Percentiles rank a stretch among this genome's conserved stretches.
These are phyloP conservation scores for Ligustrum vulgare DNA, from an alignment of 257 asterid species.

Conservation along the genomic window DNA sequence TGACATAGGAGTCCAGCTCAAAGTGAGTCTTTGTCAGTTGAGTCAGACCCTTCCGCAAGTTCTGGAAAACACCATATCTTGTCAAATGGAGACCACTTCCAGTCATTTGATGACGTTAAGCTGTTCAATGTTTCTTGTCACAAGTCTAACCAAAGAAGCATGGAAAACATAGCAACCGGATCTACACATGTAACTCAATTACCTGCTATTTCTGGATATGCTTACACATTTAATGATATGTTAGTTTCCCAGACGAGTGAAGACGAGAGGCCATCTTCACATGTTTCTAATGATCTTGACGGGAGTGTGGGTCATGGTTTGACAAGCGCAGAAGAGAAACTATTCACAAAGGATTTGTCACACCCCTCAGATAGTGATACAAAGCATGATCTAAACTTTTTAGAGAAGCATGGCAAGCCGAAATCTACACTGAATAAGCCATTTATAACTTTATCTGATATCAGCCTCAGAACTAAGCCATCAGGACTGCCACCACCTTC, in stretches of 20 bases:
- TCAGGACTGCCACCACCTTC: slow-evolving; percentile 89
- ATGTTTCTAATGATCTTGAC: slow-evolving; percentile 34
- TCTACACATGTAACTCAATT: slow-evolving; percentile 35
- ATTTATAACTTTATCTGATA: slow-evolving; percentile 64
- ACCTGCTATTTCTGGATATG: slow-evolving; percentile 49
- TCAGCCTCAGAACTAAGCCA: slow-evolving; percentile 82
- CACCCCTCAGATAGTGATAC: slow-evolving; percentile 30
- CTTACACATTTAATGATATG: slow-evolving; percentile 36
- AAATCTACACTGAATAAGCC: slow-evolving; percentile 44
- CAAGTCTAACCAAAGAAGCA: slow-evolving; percentile 40
- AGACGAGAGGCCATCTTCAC: slow-evolving; percentile 31
- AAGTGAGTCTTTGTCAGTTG: slow-evolving; percentile 62
- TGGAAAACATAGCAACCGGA: slow-evolving; percentile 38
- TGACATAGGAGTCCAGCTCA: slow-evolving; percentile 69
- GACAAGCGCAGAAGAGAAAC: slow-evolving; percentile 35
- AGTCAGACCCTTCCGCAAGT: slow-evolving; percentile 67
- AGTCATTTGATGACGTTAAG: slow-evolving; percentile 29
- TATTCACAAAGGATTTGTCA: slow-evolving; percentile 25
- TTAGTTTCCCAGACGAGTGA: slow-evolving; percentile 41
- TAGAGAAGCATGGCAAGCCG: slow-evolving; percentile 29
- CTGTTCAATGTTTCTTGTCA: slow-evolving; percentile 48
- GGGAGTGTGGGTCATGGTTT: slow-evolving; percentile 27
- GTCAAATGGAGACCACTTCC: slow-evolving; percentile 46
- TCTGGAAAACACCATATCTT: slow-evolving; percentile 49
- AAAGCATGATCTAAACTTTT: slow-evolving; percentile 24